Percentiles rank a stretch among this genome's conserved stretches.
phyloP scores from a whole-genome alignment of 164 flowering plant species.

The Buxus sempervirens region DNA sequence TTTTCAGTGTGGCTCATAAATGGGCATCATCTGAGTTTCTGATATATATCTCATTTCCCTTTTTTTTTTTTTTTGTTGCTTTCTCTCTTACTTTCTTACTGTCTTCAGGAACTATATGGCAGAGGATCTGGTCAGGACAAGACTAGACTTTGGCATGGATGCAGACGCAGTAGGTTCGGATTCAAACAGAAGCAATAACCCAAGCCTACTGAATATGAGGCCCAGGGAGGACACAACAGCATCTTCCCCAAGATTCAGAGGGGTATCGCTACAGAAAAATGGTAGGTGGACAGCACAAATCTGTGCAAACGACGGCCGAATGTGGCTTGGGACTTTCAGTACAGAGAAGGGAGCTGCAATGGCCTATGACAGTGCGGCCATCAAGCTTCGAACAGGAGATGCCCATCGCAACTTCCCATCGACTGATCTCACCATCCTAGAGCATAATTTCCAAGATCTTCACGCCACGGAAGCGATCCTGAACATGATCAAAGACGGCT shows the following conservation, averaged over 20 bases:
- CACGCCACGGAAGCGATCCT: constrained; percentile 23
- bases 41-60: background rate
- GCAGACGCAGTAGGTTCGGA: constrained; percentile 21
- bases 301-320: constrained; percentile 44
- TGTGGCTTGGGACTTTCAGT: constrained; percentile 63
- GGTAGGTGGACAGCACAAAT: constrained; percentile 72
- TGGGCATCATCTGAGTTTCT: too few species aligned
- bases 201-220: constrained; percentile 13
- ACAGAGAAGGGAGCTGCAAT: constrained; percentile 47
- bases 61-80: too few species aligned
- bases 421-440: constrained; percentile 25
- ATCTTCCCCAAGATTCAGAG: constrained; percentile 31
- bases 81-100: background rate
- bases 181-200: constrained; percentile 24
- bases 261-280: constrained; percentile 47
- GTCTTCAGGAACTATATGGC: constrained; percentile 13
- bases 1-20: too few species aligned
- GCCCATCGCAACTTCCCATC: constrained; percentile 43
- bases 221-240: background rate
- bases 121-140: constrained; percentile 19
- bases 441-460: constrained; percentile 36
- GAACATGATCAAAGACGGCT: constrained; percentile 15
- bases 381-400: constrained; percentile 40
- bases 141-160: constrained; percentile 5
- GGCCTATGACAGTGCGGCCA: constrained; percentile 62